A percentile compares a stretch with the other conserved stretches of the same genome.
phyloP scores from a whole-genome alignment of 2,329 filamentous ascomycete species.

The Paecilomyces sp. region DNA sequence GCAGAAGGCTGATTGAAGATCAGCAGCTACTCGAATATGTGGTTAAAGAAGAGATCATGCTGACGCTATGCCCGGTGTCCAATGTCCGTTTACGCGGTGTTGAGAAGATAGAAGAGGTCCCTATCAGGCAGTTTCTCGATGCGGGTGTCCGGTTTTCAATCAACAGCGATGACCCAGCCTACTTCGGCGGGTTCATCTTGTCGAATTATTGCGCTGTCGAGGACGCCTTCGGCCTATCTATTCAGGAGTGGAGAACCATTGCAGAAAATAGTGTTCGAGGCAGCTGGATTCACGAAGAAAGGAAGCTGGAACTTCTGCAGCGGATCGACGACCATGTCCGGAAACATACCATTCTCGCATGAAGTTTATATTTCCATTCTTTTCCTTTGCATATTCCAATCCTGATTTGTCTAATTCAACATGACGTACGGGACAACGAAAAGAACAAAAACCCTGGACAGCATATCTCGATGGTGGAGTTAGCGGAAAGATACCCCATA shows the following conservation, averaged over 20 bases:
- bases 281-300: constrained; percentile 60
- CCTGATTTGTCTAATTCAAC: not conserved
- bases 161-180: constrained; percentile 68
- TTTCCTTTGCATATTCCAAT: not conserved
- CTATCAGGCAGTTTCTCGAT: constrained; percentile 57
- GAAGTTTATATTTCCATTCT: not conserved
- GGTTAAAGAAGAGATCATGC: constrained; percentile 49
- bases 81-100: constrained; percentile 61
- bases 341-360: constrained; percentile 12
- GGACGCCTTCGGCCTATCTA: constrained; percentile 57
- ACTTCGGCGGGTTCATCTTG: constrained; percentile 68
- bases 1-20: constrained; percentile 59
- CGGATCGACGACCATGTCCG: constrained; percentile 24
- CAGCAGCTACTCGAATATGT: constrained; percentile 51
- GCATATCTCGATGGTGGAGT: not conserved
- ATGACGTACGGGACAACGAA: not conserved
- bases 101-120: constrained; percentile 46
- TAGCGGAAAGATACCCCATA: not conserved
- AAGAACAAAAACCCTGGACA: not conserved
- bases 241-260: constrained; percentile 62
- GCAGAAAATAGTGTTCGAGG: constrained; percentile 55
- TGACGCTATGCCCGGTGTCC: constrained; percentile 67
- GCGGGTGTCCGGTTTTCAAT: constrained; percentile 61
- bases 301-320: constrained; percentile 54
- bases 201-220: constrained; percentile 72